Percentiles rank a stretch among this genome's conserved stretches.
Conservation (phyloP, 805 yeast genomes). For the Suhomyces vadensis region DNA sequence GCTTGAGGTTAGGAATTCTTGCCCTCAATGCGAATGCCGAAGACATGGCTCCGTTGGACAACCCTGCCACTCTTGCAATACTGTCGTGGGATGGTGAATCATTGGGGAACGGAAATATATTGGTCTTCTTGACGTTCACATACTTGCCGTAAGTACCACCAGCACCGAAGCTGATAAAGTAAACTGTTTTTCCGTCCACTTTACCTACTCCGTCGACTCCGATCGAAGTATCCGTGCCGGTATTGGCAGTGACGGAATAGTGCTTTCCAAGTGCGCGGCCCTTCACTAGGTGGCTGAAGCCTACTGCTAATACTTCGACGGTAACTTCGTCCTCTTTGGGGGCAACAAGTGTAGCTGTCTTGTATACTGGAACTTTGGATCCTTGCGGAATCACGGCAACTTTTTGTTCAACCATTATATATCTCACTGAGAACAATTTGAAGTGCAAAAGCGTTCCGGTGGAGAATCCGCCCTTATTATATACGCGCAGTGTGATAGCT, state of each 20-base stretch:
- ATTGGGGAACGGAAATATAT: conserved; percentile 7
- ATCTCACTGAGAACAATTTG: background rate
- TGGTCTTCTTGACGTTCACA: conserved; percentile 9
- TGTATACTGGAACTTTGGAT: conserved; percentile 6
- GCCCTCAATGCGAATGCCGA: conserved; percentile 11
- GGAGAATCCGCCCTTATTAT: too few species aligned
- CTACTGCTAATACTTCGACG: conserved; percentile 12
- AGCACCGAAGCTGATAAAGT: conserved; percentile 6
- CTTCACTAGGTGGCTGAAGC: conserved; percentile 13
- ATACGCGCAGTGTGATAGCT: too few species aligned
- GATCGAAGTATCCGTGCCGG: conserved; percentile 5
- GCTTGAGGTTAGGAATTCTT: conserved; percentile 9
- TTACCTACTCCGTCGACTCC: conserved; percentile 16
- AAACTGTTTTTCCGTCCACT: conserved; percentile 11
- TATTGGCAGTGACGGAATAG: conserved; percentile 4
- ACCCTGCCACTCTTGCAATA: conserved; percentile 13
- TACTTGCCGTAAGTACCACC: conserved; percentile 11
- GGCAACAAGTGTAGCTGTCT: conserved; percentile 1
- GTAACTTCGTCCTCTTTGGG: conserved; percentile 13
- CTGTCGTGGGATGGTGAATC: conserved; percentile 7
- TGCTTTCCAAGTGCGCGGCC: conserved; percentile 12
- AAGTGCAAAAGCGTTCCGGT: too few species aligned
- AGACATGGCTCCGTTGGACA: conserved; percentile 12
- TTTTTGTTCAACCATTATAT: background rate
- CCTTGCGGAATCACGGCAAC: conserved; percentile 9